Evolutionary conservation across 441 rosid species (phyloP), one percentile per base, ranked within the genome.

Genomic region (Breynia disticha): DNA sequence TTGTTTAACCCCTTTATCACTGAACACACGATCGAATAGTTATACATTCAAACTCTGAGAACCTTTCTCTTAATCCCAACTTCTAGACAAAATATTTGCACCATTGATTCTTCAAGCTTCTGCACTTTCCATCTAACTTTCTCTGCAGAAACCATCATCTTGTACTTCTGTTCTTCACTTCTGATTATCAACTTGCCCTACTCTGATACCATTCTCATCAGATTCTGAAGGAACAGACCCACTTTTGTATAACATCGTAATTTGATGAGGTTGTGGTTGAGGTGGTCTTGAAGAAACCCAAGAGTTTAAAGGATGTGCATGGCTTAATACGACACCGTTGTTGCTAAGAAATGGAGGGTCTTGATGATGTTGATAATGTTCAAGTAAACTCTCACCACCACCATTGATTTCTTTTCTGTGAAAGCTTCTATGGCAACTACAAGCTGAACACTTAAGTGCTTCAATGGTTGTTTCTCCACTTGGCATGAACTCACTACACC

Each of bases 401-500:
- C 66, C 69, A 28, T 76, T 79, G 2, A 67, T 48, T 50, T 82
- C 88, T 67, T 79, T 85, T 28, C 89, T 70, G 76, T 89, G 97
- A 44, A 89, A 86, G 65, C 79, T 86, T 18, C 97, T 78, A 71
- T 89, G 97, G 61, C 95, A 89, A 22, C 75, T 82, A 57, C 97
- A 89, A 51, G 95, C 95, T 1, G 83, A 86, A 41, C 95, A 86
- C 66, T 76, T 72, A 50, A 86, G 78, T 61, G 94, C 79, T 50
- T 87, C 84, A 5, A 74, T 39, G 0, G 78, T 90, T 38, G 75
- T 81, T 56, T 79, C 88, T 0, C 94, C 94, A 32, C 86, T 72
- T 1, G 95, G 87, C 90, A 86, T 89, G 78, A 86, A 89, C 80
- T 86, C 97, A 11, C 97, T 85, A 28, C 95, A 84, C 9, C 95